Conservation (phyloP, 2,329 filamentous ascomycete genomes). For the Colletotrichum gloeosporioides region DNA sequence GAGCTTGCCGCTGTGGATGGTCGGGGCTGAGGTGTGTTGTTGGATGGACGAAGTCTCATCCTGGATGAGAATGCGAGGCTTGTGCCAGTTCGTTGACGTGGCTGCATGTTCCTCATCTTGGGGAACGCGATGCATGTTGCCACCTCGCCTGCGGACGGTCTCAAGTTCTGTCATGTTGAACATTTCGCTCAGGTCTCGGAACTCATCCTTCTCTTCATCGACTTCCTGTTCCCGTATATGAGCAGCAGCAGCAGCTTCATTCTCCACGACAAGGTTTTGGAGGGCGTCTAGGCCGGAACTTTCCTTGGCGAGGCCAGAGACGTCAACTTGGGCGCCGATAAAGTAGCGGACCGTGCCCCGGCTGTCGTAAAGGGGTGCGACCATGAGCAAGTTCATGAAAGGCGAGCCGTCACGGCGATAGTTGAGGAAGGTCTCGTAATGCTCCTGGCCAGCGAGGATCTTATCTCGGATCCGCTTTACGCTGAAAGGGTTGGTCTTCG, state of each 20-base stretch:
- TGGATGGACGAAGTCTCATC: constrained; percentile 33
- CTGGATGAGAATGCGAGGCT: constrained; percentile 44
- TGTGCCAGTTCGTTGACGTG: constrained; percentile 38
- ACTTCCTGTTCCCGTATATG: constrained; percentile 27
- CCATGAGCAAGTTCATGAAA: constrained; percentile 79
- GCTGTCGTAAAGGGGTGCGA: constrained; percentile 73
- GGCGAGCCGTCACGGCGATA: constrained; percentile 79
- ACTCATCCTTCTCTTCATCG: constrained; percentile 52
- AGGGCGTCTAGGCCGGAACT: constrained; percentile 70
- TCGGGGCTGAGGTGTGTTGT: not conserved
- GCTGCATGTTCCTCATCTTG: constrained; percentile 49
- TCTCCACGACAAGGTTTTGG: constrained; percentile 47
- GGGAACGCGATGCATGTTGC: constrained; percentile 60
- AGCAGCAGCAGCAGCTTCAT: constrained; percentile 30
- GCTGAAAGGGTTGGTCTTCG: constrained; percentile 69
- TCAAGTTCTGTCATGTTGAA: constrained; percentile 72
- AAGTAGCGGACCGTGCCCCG: constrained; percentile 70
- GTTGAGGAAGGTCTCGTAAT: constrained; percentile 77
- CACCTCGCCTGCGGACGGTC: constrained; percentile 66
- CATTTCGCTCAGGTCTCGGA: constrained; percentile 72
- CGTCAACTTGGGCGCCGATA: constrained; percentile 75
- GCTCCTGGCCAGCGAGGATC: constrained; percentile 67
- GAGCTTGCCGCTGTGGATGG: constrained; percentile 33
- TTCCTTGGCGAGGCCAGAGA: constrained; percentile 72
- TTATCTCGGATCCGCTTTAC: constrained; percentile 67